A percentile compares a stretch with the other conserved stretches of the same genome.
Evolutionary conservation across 352 stramenopile species (phyloP).

Genomic region (Phytophthora fragariaefolia): DNA sequence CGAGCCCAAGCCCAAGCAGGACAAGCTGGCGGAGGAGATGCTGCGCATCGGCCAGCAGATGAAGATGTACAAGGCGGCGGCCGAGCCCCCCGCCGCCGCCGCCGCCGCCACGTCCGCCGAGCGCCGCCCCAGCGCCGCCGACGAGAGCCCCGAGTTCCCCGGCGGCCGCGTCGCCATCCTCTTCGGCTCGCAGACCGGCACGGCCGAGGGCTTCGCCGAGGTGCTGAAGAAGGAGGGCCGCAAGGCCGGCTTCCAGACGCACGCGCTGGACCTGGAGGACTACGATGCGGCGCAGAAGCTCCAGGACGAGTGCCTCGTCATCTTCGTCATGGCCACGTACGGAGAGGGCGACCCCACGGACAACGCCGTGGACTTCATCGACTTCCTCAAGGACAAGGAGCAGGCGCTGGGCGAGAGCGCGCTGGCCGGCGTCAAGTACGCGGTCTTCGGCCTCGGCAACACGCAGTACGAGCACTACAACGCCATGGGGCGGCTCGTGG

Average conservation of each 20-base stretch:
- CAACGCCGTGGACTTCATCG: conserved; percentile 95
- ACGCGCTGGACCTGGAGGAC: conserved; percentile 96
- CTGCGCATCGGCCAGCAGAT: conserved; percentile 79
- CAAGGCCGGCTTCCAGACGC: conserved; percentile 86
- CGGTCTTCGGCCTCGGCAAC: conserved; percentile 98
- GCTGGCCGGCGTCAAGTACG: conserved; percentile 85
- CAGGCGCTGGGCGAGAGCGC: conserved; percentile 19
- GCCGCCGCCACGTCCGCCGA: background rate
- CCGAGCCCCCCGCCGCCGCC: conserved; percentile 10
- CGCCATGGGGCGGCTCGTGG: conserved; percentile 92
- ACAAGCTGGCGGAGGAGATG: conserved; percentile 75
- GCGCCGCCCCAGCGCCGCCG: conserved; percentile 22
- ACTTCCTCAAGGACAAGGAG: conserved; percentile 88
- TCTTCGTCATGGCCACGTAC: conserved; percentile 98
- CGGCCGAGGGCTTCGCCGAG: conserved; percentile 96
- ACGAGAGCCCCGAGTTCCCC: conserved; percentile 54
- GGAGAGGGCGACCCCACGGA: conserved; percentile 98
- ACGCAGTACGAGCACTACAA: conserved; percentile 99
- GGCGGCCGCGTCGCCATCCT: conserved; percentile 90
- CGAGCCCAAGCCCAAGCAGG: conserved; percentile 56
- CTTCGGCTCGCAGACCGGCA: conserved; percentile 98
- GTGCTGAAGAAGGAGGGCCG: conserved; percentile 91
- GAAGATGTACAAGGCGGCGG: conserved; percentile 83
- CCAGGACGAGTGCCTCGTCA: conserved; percentile 61
- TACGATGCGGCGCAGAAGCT: conserved; percentile 81